Conservation (phyloP, 2,329 filamentous ascomycete species). For the Phyllosticta citrichinensis region DNA sequence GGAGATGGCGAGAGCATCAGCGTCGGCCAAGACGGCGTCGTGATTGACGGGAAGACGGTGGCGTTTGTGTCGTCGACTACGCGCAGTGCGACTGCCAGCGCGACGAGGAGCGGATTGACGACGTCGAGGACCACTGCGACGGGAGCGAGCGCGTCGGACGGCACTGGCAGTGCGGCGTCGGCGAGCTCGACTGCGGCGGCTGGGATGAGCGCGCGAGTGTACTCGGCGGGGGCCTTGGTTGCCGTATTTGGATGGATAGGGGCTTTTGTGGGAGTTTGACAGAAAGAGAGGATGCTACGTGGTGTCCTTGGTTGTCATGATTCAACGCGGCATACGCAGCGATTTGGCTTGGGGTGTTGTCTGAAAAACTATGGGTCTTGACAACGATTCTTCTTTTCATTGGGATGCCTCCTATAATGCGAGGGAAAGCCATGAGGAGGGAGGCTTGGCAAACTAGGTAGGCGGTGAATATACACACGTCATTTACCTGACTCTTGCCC, state of each 20-base stretch:
- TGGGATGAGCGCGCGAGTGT: neutral
- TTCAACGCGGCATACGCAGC: neutral
- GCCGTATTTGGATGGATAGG: neutral
- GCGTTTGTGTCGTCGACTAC: neutral
- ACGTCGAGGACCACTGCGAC: neutral
- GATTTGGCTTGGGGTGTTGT: too few relatives aligned
- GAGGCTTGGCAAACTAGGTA: too few relatives aligned
- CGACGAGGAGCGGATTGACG: neutral
- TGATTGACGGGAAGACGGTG: neutral
- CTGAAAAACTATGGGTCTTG: too few relatives aligned
- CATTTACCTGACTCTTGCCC: too few relatives aligned
- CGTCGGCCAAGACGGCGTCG: neutral
- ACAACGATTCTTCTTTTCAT: too few relatives aligned
- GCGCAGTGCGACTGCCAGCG: neutral
- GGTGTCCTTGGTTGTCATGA: neutral
- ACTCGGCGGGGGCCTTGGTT: neutral
- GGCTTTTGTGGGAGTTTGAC: neutral
- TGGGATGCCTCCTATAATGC: too few relatives aligned
- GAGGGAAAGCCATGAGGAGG: too few relatives aligned
- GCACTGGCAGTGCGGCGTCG: neutral
- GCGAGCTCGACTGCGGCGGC: neutral
- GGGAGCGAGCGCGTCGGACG: neutral
- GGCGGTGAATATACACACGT: too few relatives aligned
- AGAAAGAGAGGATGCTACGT: neutral
- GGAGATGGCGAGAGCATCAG: neutral